Evolutionary conservation across 2,329 filamentous ascomycete species (phyloP), one percentile per base, ranked within the genome.

Genomic region (Biscogniauxia mediterranea): DNA sequence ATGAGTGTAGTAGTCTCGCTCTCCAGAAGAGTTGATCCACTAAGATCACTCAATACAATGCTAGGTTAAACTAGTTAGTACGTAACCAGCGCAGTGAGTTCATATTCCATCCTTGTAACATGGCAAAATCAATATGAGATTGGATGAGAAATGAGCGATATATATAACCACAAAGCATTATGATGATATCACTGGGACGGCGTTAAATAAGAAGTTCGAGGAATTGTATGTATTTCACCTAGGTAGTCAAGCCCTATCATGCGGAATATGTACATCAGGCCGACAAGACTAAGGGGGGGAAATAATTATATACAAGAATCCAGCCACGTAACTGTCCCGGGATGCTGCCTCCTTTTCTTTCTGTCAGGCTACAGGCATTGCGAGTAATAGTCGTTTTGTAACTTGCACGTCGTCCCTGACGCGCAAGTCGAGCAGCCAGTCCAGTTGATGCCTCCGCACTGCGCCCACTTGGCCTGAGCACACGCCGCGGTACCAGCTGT

Each of bases 401-500:
- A 57, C 28, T 68, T 64, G 64, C 77, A 78, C 6, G 74, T 73
- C 20, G 63, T 70, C 5, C 74, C 75, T 4, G 70, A 61, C 5
- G 68, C 70, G 61, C 77, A 79, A 6, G 60, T 64, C 0, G 70
- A 74, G 62, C 75, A 73, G 2, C 76, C 76, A 1, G 68, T 70
- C 61, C 69, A 78, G 28, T 68, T 70, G 13, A 60, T 70, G 4
- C 77, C 77, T 50, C 76, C 76, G 60, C 76, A 78, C 67, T 77
- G 76, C 1, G 68, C 74, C 61, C 72, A 78, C 59, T 71, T 57
- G n/a, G 67, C 32, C 5, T 67, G 65, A 5, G 65, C 56, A 25
- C 66, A 68, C 51, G 19, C 65, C 62, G 65, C 67, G 15, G 46
- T 53, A 13, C 61, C 42, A 20, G 63, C 60, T 19, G 64, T 64